Percentiles rank a stretch among this genome's conserved stretches.
Conservation (phyloP, 768 basidiomycete genomes). For the Boletellus ananas region DNA sequence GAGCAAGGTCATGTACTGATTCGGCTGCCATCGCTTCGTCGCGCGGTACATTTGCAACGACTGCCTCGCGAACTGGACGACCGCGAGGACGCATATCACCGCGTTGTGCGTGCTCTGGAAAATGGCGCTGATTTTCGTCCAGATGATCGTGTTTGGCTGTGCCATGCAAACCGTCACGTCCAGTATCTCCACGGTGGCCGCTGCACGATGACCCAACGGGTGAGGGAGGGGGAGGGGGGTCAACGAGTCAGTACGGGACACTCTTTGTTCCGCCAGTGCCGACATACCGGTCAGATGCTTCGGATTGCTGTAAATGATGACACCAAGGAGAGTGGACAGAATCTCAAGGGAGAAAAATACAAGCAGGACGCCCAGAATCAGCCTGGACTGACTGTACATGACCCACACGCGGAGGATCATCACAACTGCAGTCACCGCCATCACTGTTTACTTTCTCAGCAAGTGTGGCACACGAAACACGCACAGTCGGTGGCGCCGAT, state of each 20-base stretch:
- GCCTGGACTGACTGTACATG: conserved; percentile 10
- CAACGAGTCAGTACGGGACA: background rate
- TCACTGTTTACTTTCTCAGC: background rate
- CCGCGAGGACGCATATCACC: background rate
- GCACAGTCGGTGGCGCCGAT: conserved; percentile 5
- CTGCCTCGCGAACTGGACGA: background rate
- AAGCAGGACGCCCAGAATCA: conserved; percentile 3
- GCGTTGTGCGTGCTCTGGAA: background rate
- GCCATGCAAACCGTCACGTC: background rate
- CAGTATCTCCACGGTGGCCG: background rate
- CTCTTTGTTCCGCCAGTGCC: background rate
- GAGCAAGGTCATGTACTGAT: background rate
- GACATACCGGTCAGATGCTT: background rate
- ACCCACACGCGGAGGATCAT: conserved; percentile 3
- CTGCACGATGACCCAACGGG: background rate
- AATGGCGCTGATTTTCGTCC: background rate
- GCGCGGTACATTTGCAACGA: background rate
- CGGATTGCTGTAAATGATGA: background rate
- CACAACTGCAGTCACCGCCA: background rate
- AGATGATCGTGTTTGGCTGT: background rate
- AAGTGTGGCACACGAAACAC: background rate
- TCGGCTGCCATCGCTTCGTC: background rate
- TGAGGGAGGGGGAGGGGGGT: too few relatives aligned
- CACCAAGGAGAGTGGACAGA: background rate
- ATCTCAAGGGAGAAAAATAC: background rate